A percentile compares a stretch with the other conserved stretches of the same genome.
Conservation (phyloP, 768 basidiomycete species). For the Phanerochaete carnosa region DNA sequence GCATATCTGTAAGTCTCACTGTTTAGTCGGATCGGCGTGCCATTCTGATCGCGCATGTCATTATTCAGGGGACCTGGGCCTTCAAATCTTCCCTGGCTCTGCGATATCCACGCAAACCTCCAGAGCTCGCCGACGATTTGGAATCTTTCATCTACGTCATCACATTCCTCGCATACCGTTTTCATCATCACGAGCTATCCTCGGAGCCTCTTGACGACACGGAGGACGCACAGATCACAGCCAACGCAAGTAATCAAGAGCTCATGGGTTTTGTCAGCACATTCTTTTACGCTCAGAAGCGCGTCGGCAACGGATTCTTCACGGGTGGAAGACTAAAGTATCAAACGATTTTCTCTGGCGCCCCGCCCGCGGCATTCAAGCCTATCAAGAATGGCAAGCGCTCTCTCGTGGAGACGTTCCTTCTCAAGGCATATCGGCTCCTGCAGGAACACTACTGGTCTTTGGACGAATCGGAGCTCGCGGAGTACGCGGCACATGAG, state of each 20-base stretch:
- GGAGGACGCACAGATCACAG: background rate
- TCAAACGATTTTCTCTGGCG: background rate
- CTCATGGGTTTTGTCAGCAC: background rate
- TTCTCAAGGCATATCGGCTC: background rate
- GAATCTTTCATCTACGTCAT: conserved; percentile 19
- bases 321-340: background rate
- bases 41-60: background rate
- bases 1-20: background rate
- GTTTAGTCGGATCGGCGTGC: background rate
- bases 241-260: background rate
- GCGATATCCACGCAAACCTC: background rate
- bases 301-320: background rate
- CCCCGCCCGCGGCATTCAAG: background rate
- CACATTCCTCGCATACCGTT: background rate
- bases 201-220: background rate
- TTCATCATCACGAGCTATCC: background rate
- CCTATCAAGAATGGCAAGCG: background rate
- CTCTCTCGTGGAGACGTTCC: background rate
- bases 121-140: conserved; percentile 14
- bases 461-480: background rate
- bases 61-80: conserved; percentile 17
- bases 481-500: background rate
- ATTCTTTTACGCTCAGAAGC: background rate
- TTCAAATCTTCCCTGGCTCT: conserved; percentile 15
- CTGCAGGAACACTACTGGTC: background rate